Percentiles rank a stretch among this genome's conserved stretches.
Evolutionary conservation across 345 rosid species (phyloP).

Genomic region (Geranium rotundifolium): DNA sequence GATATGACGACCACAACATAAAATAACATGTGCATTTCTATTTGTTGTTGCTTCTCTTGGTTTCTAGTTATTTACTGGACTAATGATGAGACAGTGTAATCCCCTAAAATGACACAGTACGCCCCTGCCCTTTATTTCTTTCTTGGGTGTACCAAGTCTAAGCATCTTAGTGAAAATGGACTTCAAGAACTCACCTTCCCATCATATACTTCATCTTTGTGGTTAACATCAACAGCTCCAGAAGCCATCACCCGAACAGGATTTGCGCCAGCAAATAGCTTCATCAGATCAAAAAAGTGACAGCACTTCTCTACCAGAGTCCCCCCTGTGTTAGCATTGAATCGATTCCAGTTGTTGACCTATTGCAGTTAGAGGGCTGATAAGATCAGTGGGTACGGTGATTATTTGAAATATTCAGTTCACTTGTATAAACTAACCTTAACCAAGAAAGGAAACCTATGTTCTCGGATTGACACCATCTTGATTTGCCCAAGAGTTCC

Average conservation of each 20-base stretch:
- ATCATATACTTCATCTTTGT: constrained; percentile 78
- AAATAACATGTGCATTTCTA: neutral
- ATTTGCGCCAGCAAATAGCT: constrained; percentile 70
- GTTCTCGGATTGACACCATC: constrained; percentile 92
- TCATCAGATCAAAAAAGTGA: constrained; percentile 95
- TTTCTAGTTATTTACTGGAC: neutral
- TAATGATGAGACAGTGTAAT: neutral
- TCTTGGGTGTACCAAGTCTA: neutral
- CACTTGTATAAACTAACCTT: constrained; percentile 42
- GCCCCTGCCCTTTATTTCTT: constrained; percentile 1
- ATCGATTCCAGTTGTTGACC: constrained; percentile 94
- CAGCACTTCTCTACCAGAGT: constrained; percentile 97
- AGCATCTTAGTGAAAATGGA: neutral
- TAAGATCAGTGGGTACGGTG: constrained; percentile 4
- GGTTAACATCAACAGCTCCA: constrained; percentile 83
- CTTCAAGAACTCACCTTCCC: constrained; percentile 49
- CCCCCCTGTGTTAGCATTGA: constrained; percentile 81
- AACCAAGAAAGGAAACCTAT: constrained; percentile 84
- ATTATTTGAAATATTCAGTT: constrained; percentile 4
- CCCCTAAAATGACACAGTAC: neutral
- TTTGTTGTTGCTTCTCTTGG: neutral
- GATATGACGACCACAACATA: neutral
- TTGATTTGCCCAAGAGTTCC: constrained; percentile 59
- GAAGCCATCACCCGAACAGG: constrained; percentile 93
- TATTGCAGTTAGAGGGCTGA: constrained; percentile 16